A percentile compares a stretch with the other conserved stretches of the same genome.
These are phyloP conservation scores for Pseudozyma hubeiensis DNA, from an alignment of 1,284 basidiomycete species.

Conservation along the genomic window DNA sequence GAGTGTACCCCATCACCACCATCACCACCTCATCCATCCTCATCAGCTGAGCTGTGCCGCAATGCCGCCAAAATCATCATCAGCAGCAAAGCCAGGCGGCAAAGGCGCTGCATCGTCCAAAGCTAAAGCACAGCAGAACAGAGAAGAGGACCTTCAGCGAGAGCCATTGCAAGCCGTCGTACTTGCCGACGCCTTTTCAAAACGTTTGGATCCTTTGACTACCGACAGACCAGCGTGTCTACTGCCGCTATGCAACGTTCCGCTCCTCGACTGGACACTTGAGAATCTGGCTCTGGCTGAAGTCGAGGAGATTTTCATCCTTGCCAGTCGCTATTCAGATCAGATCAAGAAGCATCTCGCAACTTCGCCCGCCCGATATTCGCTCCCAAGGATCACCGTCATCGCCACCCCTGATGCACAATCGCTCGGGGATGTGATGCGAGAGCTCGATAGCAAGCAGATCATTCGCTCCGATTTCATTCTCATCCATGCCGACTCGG, in stretches of 20 bases:
- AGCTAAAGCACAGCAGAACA: conserved; percentile 41
- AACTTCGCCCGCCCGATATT: conserved; percentile 29
- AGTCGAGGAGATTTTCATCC: conserved; percentile 94
- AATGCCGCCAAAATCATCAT: conserved; percentile 45
- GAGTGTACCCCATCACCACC: not conserved
- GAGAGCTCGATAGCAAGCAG: conserved; percentile 89
- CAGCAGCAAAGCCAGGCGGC: conserved; percentile 21
- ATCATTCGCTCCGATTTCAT: conserved; percentile 83
- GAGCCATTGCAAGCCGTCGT: conserved; percentile 83
- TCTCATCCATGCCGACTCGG: conserved; percentile 91
- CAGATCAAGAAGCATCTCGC: conserved; percentile 76
- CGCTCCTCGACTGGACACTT: conserved; percentile 93
- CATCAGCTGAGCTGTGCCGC: too few relatives aligned
- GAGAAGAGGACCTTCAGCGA: conserved; percentile 59
- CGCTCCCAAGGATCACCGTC: conserved; percentile 75
- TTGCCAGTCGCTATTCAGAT: conserved; percentile 73
- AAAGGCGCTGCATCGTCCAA: conserved; percentile 35
- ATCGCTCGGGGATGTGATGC: conserved; percentile 93
- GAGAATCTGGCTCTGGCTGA: conserved; percentile 91
- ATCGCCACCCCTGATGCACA: conserved; percentile 88
- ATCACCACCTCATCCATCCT: not conserved
- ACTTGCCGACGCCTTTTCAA: conserved; percentile 94
- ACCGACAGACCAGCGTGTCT: conserved; percentile 73
- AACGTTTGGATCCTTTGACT: conserved; percentile 88
- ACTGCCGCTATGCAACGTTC: conserved; percentile 91